Conservation (phyloP, 305 asterid genomes). For the Fraxinus velutina region DNA sequence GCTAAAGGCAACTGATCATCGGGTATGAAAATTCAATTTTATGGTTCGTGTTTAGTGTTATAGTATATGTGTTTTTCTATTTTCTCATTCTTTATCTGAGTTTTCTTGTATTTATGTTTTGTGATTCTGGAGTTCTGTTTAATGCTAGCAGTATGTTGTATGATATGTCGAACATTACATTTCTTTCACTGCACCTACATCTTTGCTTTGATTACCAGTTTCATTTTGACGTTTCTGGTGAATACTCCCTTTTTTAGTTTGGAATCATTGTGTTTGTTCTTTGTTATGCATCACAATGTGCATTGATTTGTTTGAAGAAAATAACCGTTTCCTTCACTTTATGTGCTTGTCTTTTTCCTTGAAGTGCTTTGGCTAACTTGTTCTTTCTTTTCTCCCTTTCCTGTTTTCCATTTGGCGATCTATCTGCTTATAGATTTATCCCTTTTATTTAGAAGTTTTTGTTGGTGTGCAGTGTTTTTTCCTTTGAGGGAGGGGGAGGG, state of each 20-base stretch:
- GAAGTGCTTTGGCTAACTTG: not conserved
- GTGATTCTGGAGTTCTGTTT: constrained; percentile 8
- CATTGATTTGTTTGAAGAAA: not conserved
- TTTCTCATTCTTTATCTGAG: constrained; percentile 16
- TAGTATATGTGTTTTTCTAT: not conserved
- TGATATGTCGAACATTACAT: constrained; percentile 6
- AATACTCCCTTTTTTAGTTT: not conserved
- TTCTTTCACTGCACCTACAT: constrained; percentile 9
- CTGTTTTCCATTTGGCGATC: not conserved
- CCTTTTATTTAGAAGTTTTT: not conserved
- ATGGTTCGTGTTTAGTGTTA: constrained; percentile 1
- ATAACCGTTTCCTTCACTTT: not conserved
- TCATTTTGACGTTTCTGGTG: not conserved
- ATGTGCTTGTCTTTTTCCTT: not conserved
- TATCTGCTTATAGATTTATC: not conserved
- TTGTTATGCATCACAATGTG: not conserved
- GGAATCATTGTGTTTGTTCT: not conserved
- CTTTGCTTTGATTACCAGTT: constrained; percentile 17
- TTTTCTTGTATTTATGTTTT: constrained; percentile 3
- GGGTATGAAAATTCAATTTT: constrained; percentile 46
- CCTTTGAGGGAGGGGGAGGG: not conserved
- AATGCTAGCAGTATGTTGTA: constrained; percentile 9
- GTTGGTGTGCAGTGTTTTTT: not conserved
- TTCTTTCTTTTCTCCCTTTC: not conserved
- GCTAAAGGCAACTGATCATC: constrained; percentile 96